Percentiles rank a stretch among this genome's conserved stretches.
phyloP scores from a whole-genome alignment of 2,329 filamentous ascomycete species.

The Microsporum audouinii region DNA sequence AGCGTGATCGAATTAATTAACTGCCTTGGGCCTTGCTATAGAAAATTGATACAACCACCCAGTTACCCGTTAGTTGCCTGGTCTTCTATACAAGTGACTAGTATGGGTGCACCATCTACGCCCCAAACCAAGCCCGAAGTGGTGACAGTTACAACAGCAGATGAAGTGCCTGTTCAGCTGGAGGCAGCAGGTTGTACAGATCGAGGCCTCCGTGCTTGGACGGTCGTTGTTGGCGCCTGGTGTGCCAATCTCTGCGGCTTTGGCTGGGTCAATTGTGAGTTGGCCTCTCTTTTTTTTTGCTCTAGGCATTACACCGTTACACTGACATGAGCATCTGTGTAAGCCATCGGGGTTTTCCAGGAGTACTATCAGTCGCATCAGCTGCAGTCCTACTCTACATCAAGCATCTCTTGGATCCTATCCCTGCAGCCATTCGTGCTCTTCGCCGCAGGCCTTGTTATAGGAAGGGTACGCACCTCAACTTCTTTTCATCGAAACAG shows the following conservation, averaged over 20 bases:
- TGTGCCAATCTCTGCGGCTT: slow-evolving; percentile 40
- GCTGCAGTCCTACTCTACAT: slow-evolving; percentile 40
- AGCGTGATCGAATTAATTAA: too few relatives aligned
- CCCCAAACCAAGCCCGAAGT: too few relatives aligned
- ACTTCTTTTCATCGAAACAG: neutral
- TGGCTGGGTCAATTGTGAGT: slow-evolving; percentile 40
- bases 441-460: slow-evolving; percentile 32
- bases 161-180: neutral
- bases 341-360: slow-evolving; percentile 44
- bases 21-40: too few relatives aligned
- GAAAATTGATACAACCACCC: too few relatives aligned
- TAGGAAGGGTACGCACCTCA: neutral
- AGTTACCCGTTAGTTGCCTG: too few relatives aligned
- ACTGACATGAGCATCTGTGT: slow-evolving; percentile 9
- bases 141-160: neutral
- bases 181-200: neutral
- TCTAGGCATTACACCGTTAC: neutral
- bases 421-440: slow-evolving; percentile 47
- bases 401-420: slow-evolving; percentile 50
- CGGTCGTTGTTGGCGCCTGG: slow-evolving; percentile 41
- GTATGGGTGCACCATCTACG: too few relatives aligned
- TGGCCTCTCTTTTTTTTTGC: neutral
- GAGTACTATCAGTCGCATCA: slow-evolving; percentile 45
- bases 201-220: slow-evolving; percentile 18
- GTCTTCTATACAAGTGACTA: too few relatives aligned